Evolutionary conservation across 306 rosid genomes (phyloP).

Genomic region (Rosa persica): DNA sequence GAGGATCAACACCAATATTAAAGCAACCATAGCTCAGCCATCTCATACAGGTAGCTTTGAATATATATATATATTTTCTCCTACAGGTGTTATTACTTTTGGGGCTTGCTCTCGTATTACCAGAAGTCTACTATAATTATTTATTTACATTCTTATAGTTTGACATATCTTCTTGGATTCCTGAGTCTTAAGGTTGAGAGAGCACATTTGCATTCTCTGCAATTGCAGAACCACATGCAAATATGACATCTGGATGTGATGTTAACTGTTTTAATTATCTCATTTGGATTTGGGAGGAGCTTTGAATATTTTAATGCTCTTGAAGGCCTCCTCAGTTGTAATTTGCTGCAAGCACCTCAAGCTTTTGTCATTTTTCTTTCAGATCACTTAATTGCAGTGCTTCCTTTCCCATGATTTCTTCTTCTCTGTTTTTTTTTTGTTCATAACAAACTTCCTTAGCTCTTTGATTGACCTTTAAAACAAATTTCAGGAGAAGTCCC

Average conservation of each 20-base stretch:
- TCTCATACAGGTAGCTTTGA: slow-evolving; percentile 50
- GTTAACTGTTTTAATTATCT: neutral
- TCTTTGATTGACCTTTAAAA: slow-evolving; percentile 28
- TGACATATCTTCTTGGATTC: slow-evolving; percentile 12
- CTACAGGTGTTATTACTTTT: neutral
- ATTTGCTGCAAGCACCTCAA: neutral
- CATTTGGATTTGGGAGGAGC: neutral
- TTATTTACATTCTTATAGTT: slow-evolving; percentile 10
- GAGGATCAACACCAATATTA: slow-evolving; percentile 70
- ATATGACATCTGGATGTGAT: slow-evolving; percentile 6
- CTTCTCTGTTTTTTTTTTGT: no score
- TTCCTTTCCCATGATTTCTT: neutral
- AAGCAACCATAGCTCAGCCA: slow-evolving; percentile 72
- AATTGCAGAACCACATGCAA: neutral
- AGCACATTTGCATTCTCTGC: slow-evolving; percentile 14
- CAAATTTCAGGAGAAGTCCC: slow-evolving; percentile 74
- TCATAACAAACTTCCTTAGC: neutral
- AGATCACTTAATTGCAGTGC: neutral
- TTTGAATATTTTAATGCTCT: neutral
- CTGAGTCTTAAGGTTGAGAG: neutral
- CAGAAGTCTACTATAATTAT: neutral
- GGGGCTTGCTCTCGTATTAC: neutral
- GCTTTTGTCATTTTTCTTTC: neutral
- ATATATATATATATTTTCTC: slow-evolving; percentile 8
- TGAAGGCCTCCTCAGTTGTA: neutral